A percentile compares a stretch with the other conserved stretches of the same genome.
Conservation (phyloP, 805 yeast genomes). For the Pichia insulana region DNA sequence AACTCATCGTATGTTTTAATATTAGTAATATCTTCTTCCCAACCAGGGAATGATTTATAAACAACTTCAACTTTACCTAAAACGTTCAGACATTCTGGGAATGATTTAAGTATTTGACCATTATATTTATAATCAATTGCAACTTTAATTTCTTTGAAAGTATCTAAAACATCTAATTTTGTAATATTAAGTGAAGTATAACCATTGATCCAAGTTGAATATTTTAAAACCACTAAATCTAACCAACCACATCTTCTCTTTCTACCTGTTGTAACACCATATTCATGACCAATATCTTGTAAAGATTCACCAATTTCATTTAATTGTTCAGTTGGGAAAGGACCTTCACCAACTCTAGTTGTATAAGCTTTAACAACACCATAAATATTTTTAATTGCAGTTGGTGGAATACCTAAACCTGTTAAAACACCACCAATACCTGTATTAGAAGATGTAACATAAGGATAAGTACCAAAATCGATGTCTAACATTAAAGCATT, state of each 20-base stretch:
- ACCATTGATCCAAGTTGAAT: conserved; percentile 87
- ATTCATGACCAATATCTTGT: conserved; percentile 91
- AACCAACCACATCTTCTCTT: conserved; percentile 99
- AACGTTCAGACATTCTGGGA: conserved; percentile 86
- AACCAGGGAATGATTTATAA: conserved; percentile 88
- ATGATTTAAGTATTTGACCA: conserved; percentile 65
- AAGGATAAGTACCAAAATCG: conserved; percentile 97
- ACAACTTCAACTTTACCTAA: conserved; percentile 88
- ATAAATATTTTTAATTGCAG: conserved; percentile 64
- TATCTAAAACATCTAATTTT: conserved; percentile 89
- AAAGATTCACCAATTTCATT: conserved; percentile 78
- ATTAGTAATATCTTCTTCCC: conserved; percentile 78
- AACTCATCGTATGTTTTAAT: conserved; percentile 63
- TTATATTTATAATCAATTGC: conserved; percentile 76
- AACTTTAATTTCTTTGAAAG: conserved; percentile 79
- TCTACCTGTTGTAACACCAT: conserved; percentile 97
- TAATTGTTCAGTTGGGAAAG: conserved; percentile 96
- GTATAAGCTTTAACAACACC: conserved; percentile 99
- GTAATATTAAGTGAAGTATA: conserved; percentile 92
- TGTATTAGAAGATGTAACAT: conserved; percentile 90
- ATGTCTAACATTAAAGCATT: conserved; percentile 96
- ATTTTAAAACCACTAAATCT: conserved; percentile 88
- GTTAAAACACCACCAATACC: conserved; percentile 98
- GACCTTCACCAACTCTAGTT: conserved; percentile 98
- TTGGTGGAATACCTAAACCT: conserved; percentile 95